Percentiles rank a stretch among this genome's conserved stretches.
phyloP scores from a whole-genome alignment of 305 asterid species.

The Solanum hybrid region DNA sequence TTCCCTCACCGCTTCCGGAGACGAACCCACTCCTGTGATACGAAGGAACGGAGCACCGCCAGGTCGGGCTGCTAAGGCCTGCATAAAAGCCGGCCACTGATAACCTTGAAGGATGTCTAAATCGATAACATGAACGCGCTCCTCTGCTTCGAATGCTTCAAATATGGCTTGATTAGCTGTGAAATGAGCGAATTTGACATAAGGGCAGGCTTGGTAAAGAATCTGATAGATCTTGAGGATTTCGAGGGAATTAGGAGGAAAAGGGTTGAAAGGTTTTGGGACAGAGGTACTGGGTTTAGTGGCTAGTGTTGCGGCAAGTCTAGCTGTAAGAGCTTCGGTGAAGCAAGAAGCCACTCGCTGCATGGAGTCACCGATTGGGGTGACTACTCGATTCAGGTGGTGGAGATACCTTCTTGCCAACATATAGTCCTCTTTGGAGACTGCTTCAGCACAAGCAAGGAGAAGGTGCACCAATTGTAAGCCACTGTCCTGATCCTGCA shows the following conservation, averaged over 20 bases:
- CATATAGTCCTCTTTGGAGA: conserved; percentile 74
- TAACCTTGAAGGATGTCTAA: conserved; percentile 81
- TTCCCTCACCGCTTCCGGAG: conserved; percentile 46
- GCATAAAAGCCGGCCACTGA: conserved; percentile 95
- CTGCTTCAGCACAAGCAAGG: conserved; percentile 81
- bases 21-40: conserved; percentile 70
- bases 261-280: conserved; percentile 45
- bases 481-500: conserved; percentile 68
- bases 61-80: conserved; percentile 74
- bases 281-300: conserved; percentile 40
- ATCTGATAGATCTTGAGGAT: conserved; percentile 78
- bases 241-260: conserved; percentile 65
- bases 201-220: conserved; percentile 83
- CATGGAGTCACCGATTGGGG: conserved; percentile 78
- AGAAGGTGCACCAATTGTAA: conserved; percentile 74
- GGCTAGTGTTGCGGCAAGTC: conserved; percentile 57
- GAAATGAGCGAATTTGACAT: conserved; percentile 73
- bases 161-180: conserved; percentile 79
- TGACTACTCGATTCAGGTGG: conserved; percentile 62
- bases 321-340: conserved; percentile 57
- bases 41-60: conserved; percentile 73
- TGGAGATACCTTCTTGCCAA: conserved; percentile 60
- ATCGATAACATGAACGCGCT: conserved; percentile 72
- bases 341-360: conserved; percentile 76
- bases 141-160: conserved; percentile 72